Evolutionary conservation across 306 rosid species (phyloP), one percentile per base, ranked within the genome.

Genomic region (Crotalaria pallida): DNA sequence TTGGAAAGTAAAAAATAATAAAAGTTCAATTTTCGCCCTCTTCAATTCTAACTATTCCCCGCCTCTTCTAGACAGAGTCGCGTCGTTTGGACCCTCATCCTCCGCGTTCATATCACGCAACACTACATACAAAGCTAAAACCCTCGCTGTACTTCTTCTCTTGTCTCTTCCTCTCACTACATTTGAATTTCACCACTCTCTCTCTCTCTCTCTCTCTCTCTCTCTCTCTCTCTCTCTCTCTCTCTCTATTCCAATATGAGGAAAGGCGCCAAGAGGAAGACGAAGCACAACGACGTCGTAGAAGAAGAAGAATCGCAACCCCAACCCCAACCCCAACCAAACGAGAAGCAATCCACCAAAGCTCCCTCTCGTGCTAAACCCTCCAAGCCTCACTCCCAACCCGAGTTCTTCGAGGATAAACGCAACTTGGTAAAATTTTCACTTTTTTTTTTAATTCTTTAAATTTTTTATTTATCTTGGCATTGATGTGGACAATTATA

Each of bases 231-330:
- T 51, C 56, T 45, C 67, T 73, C 50, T 68, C 33, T 47, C 57
- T 23, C 61, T 66, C 51, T 53, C 48, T 58, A 36, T 67, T 62
- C 26, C 10, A 16, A 65, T 53, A 86, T 81, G 91, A 52, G 22
- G 76, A 83, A 53, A 66, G 83, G 76, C 13, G 6, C 84, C 10
- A 86, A 81, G 83, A 76, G 91, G 67, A 83, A 83, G 70, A 52
- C 59, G 11, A 59, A 26, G 41, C 70, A 69, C 45, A 64, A 36
- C 45, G 71, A 36, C 18, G 61, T n/a, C n/a, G n/a, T n/a, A n/a
- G n/a, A n/a, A n/a, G n/a, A n/a, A n/a, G n/a, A n/a, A n/a, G n/a
- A n/a, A n/a, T n/a, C 71, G 26, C 81, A 76, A 26, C 61, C 74
- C 3, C 44, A 71, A 49, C 16, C 72, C 13, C 21, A 65, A 13